These are phyloP conservation scores for Melampsora americana DNA, from an alignment of 1,284 basidiomycete species.

Conservation along the genomic window DNA sequence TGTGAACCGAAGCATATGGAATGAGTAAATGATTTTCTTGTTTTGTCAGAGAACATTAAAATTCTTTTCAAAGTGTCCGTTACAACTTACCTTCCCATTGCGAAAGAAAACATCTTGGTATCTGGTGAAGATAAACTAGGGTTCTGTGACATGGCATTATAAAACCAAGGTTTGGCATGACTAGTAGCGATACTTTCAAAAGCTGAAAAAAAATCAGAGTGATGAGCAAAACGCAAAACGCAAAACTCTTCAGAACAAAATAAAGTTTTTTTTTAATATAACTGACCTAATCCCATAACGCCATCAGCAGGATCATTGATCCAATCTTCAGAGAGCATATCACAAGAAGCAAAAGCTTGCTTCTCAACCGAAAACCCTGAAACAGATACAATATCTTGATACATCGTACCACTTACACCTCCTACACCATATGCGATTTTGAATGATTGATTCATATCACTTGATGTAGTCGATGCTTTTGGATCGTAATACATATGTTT, in stretches of 20 bases:
- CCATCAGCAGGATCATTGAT: conserved; percentile 43
- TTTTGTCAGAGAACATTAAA: too few species aligned
- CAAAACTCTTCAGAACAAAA: too few species aligned
- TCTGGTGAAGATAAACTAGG: conserved; percentile 15
- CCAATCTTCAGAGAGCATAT: conserved; percentile 43
- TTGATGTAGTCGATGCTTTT: conserved; percentile 28
- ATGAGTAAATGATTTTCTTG: too few species aligned
- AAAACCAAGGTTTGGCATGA: conserved; percentile 40
- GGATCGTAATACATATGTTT: conserved; percentile 37
- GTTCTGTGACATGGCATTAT: conserved; percentile 36
- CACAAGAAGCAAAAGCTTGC: conserved; percentile 41
- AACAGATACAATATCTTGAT: conserved; percentile 33
- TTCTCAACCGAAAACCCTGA: conserved; percentile 13
- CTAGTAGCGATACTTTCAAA: conserved; percentile 41
- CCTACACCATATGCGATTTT: conserved; percentile 42
- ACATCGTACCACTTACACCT: conserved; percentile 35
- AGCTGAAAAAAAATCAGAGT: conserved; percentile 10
- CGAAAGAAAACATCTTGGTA: conserved; percentile 41
- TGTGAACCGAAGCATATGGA: background rate
- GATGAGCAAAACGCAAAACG: background rate
- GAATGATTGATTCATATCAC: conserved; percentile 22
- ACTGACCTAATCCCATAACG: conserved; percentile 41
- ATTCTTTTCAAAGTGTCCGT: too few species aligned
- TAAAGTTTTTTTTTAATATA: background rate
- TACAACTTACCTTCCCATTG: conserved; percentile 38